Evolutionary conservation across 805 yeast genomes (phyloP).

Genomic region (Ogataea philodendri): DNA sequence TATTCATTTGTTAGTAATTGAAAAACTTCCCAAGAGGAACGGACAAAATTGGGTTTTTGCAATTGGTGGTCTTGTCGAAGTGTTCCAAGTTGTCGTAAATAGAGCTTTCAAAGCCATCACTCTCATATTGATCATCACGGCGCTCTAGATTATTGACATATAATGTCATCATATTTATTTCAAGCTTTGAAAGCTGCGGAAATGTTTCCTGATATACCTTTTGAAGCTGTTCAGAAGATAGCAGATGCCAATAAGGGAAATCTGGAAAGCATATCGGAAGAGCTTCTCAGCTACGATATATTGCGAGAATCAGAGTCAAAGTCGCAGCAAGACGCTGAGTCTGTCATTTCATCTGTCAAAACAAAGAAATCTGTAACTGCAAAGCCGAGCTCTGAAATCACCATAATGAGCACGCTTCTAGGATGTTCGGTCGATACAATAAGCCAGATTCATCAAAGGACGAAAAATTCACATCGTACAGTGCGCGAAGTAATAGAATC

Average conservation of each 20-base stretch:
- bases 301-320: background rate
- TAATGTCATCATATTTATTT: conserved; percentile 2
- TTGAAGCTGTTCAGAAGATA: conserved; percentile 30
- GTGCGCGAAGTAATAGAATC: conserved; percentile 3
- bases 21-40: no score
- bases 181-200: conserved; percentile 27
- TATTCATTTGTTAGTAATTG: no score
- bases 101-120: no score
- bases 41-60: conserved; percentile 3
- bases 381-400: no score
- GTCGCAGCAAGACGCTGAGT: background rate
- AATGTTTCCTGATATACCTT: conserved; percentile 46
- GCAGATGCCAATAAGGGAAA: conserved; percentile 34
- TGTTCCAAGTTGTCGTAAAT: no score
- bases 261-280: conserved; percentile 33
- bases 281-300: conserved; percentile 28
- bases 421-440: background rate
- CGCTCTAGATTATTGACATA: background rate
- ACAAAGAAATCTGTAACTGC: background rate
- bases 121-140: no score
- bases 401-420: conserved; percentile 1
- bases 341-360: background rate
- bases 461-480: background rate
- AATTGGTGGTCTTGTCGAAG: no score
- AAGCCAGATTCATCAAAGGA: background rate